phyloP scores from a whole-genome alignment of 2,329 filamentous ascomycete genomes.

The Phaeophleospora eucalypticola region DNA sequence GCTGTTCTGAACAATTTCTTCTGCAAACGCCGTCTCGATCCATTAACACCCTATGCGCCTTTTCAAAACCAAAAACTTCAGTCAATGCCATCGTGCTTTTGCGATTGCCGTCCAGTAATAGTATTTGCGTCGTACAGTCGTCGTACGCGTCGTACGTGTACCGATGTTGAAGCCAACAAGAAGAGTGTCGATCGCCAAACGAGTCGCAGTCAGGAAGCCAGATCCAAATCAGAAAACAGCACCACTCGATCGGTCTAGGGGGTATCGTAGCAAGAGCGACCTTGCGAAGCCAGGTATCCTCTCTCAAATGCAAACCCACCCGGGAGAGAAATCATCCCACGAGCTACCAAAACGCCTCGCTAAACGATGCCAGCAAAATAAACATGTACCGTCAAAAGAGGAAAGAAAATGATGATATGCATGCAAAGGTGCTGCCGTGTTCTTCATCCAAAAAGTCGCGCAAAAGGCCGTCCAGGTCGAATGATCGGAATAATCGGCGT shows the following conservation, averaged over 20 bases:
- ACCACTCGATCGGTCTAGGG: slow-evolving; percentile 13
- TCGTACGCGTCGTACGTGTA: not conserved
- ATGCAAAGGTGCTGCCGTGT: not conserved
- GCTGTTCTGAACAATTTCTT: not conserved
- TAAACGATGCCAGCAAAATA: slow-evolving; percentile 20
- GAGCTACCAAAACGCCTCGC: slow-evolving; percentile 28
- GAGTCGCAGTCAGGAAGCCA: not conserved
- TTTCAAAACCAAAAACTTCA: too few relatives aligned
- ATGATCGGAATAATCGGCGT: not conserved
- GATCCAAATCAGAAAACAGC: not conserved
- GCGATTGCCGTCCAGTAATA: too few relatives aligned
- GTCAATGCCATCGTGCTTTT: not conserved
- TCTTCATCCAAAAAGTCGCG: not conserved
- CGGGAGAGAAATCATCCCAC: slow-evolving; percentile 28
- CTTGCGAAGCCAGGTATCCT: slow-evolving; percentile 28
- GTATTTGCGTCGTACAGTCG: not conserved
- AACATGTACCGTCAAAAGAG: slow-evolving; percentile 8
- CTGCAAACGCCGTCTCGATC: not conserved
- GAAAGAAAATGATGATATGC: slow-evolving; percentile 9
- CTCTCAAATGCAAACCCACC: slow-evolving; percentile 17
- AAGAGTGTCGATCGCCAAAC: not conserved
- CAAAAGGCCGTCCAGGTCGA: not conserved
- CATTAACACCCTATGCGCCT: too few relatives aligned
- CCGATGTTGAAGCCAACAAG: not conserved
- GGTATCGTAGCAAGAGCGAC: slow-evolving; percentile 22